Conservation (phyloP, 1,139 yeast genomes). For the Scheffersomyces segobiensis region DNA sequence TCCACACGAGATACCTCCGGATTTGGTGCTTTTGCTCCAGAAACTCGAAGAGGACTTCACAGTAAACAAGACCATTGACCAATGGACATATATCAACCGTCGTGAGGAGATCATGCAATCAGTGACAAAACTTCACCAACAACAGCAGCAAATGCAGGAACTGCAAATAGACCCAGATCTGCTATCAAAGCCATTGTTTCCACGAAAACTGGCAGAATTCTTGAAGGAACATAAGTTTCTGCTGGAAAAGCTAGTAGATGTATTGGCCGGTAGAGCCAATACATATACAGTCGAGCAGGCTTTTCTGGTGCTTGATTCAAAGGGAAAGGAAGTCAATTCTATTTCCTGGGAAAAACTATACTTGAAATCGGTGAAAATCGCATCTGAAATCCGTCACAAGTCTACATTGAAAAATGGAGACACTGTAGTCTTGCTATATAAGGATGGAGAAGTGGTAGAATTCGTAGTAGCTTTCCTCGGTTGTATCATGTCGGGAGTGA, state of each 20-base stretch:
- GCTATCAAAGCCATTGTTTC: conserved; percentile 57
- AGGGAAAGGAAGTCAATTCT: conserved; percentile 75
- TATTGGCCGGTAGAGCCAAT: conserved; percentile 71
- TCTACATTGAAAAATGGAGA: conserved; percentile 73
- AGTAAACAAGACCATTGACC: conserved; percentile 43
- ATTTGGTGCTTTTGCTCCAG: conserved; percentile 45
- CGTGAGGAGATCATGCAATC: conserved; percentile 48
- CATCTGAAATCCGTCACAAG: conserved; percentile 80
- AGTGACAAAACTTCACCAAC: conserved; percentile 37
- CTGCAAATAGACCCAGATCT: conserved; percentile 40
- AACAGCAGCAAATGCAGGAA: conserved; percentile 26
- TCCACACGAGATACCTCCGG: conserved; percentile 47
- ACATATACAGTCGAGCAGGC: conserved; percentile 70
- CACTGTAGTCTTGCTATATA: conserved; percentile 80
- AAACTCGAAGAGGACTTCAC: conserved; percentile 46
- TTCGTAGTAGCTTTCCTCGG: conserved; percentile 86
- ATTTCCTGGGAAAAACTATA: conserved; percentile 92
- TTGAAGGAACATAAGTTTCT: conserved; percentile 19
- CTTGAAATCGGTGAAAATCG: conserved; percentile 80
- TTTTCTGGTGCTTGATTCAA: conserved; percentile 66
- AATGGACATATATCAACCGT: conserved; percentile 50
- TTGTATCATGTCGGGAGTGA: conserved; percentile 89
- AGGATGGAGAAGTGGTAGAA: conserved; percentile 81
- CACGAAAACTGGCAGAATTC: conserved; percentile 43
- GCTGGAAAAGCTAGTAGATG: conserved; percentile 66